These are phyloP conservation scores for Ophiostoma triangulosporum DNA, from an alignment of 2,329 filamentous ascomycete species.

Conservation along the genomic window DNA sequence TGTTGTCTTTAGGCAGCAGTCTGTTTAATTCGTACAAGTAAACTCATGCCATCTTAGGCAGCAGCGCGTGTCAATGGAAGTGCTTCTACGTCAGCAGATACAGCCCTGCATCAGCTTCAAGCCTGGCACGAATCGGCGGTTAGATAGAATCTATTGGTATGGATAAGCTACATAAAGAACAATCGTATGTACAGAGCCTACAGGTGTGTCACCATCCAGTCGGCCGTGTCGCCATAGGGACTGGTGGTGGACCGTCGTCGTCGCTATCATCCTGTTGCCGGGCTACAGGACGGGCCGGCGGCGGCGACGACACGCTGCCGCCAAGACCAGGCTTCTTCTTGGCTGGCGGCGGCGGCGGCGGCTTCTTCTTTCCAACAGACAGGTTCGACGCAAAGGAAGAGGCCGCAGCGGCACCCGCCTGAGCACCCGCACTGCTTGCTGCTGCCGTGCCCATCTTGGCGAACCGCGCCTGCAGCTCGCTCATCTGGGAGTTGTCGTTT, in stretches of 20 bases:
- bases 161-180: too few species aligned
- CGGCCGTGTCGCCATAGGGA: constrained; percentile 39
- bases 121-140: too few species aligned
- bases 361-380: constrained; percentile 36
- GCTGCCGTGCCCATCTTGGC: constrained; percentile 36
- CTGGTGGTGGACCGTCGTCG: constrained; percentile 32
- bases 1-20: too few species aligned
- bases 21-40: too few species aligned
- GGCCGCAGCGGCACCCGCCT: background rate
- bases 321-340: constrained; percentile 37
- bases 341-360: constrained; percentile 34
- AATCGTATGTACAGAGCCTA: too few species aligned
- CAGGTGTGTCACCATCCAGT: constrained; percentile 14
- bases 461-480: constrained; percentile 57
- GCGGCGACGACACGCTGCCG: constrained; percentile 7
- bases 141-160: too few species aligned
- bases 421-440: constrained; percentile 42
- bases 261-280: constrained; percentile 18
- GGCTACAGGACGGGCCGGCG: background rate
- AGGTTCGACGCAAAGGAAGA: constrained; percentile 5
- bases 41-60: too few species aligned
- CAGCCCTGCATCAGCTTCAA: too few species aligned
- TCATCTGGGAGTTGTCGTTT: constrained; percentile 33
- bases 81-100: too few species aligned
- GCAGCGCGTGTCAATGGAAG: too few species aligned